Evolutionary conservation across 176 grass and related monocot genomes (phyloP).

Genomic region (Cenchrus americanus): DNA sequence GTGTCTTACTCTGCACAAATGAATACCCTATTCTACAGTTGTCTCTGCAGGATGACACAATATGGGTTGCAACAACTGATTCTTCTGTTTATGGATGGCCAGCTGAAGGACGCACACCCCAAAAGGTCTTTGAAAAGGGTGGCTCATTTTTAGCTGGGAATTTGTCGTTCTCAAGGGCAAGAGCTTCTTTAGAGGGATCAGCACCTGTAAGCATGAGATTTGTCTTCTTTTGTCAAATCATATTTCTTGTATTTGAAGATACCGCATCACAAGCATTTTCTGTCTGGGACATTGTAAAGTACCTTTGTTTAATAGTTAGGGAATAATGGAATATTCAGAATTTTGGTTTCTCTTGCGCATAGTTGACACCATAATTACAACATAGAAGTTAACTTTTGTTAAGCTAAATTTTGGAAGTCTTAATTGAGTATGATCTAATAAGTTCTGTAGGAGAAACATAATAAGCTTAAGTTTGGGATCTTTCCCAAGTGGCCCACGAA

Average conservation of each 20-base stretch:
- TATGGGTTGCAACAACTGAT: constrained; percentile 90
- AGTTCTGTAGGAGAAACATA: constrained; percentile 9
- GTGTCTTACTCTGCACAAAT: constrained; percentile 84
- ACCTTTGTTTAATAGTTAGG: background rate
- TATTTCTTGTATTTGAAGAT: constrained; percentile 1
- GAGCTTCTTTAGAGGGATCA: constrained; percentile 94
- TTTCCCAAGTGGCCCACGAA: background rate
- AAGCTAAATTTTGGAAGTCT: background rate
- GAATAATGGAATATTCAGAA: background rate
- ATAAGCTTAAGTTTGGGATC: constrained; percentile 19
- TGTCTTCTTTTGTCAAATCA: constrained; percentile 30
- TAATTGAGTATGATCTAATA: background rate
- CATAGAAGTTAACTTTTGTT: constrained; percentile 2
- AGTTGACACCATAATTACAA: background rate
- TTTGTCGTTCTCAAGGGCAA: constrained; percentile 95
- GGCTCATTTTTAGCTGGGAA: constrained; percentile 97
- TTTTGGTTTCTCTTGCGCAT: background rate
- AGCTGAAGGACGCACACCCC: constrained; percentile 69
- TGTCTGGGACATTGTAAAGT: background rate
- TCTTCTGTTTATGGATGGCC: constrained; percentile 83
- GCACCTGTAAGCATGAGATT: constrained; percentile 74
- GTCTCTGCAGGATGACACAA: constrained; percentile 91
- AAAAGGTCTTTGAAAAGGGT: constrained; percentile 85
- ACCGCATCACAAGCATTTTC: background rate
- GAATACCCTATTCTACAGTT: constrained; percentile 81